Evolutionary conservation across 2,329 filamentous ascomycete species (phyloP).

Genomic region (Phaeoacremonium minimum): DNA sequence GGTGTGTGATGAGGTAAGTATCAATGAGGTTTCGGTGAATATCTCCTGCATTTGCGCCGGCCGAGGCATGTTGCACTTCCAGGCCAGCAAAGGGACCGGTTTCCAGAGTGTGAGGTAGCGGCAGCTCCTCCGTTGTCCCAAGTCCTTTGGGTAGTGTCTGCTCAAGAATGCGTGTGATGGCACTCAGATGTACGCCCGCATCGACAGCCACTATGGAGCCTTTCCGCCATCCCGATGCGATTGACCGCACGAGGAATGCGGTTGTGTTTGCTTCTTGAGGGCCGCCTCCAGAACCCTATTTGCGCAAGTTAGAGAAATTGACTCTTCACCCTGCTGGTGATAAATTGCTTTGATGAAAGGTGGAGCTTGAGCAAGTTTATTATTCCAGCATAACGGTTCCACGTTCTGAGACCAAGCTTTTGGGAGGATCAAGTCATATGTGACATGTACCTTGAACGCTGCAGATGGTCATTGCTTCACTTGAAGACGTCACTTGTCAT

Average conservation of each 20-base stretch:
- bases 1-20: slow-evolving; percentile 89
- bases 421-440: too few relatives aligned
- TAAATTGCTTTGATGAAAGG: too few relatives aligned
- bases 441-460: too few relatives aligned
- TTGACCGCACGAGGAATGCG: slow-evolving; percentile 81
- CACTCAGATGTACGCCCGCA: slow-evolving; percentile 82
- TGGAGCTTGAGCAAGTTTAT: too few relatives aligned
- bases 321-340: too few relatives aligned
- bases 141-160: slow-evolving; percentile 36
- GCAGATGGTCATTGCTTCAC: too few relatives aligned
- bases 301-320: too few relatives aligned
- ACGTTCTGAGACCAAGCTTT: too few relatives aligned
- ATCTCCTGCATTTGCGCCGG: slow-evolving; percentile 75
- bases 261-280: slow-evolving; percentile 88
- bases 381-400: too few relatives aligned
- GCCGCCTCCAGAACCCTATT: slow-evolving; percentile 81
- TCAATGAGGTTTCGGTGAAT: slow-evolving; percentile 77
- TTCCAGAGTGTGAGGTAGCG: slow-evolving; percentile 51
- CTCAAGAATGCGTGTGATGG: slow-evolving; percentile 77
- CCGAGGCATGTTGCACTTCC: slow-evolving; percentile 59
- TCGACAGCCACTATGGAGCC: slow-evolving; percentile 89
- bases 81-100: slow-evolving; percentile 78
- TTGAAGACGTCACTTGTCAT: too few relatives aligned
- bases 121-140: slow-evolving; percentile 20
- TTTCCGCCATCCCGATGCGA: slow-evolving; percentile 72